Percentiles rank a stretch among this genome's conserved stretches.
Conservation (phyloP, 331 rosid species). For the Malus hybrid region DNA sequence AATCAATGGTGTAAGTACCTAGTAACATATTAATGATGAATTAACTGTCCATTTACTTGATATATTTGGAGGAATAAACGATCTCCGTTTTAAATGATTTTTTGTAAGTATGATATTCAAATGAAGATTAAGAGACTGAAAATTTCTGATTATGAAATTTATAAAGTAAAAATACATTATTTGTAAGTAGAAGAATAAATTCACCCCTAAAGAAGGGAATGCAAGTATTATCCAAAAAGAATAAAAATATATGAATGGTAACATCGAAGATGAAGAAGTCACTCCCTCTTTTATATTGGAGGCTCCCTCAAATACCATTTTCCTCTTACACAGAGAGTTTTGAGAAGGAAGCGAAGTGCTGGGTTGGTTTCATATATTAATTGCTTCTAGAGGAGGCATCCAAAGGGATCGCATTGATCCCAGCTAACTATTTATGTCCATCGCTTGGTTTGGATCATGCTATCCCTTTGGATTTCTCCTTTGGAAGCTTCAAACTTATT, state of each 20-base stretch:
- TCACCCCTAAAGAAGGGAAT: too few species aligned
- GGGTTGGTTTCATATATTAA: neutral
- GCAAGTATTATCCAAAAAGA: neutral
- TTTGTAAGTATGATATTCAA: too few species aligned
- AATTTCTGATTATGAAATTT: too few species aligned
- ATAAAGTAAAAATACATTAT: too few species aligned
- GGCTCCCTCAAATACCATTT: slow-evolving; percentile 34
- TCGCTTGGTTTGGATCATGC: slow-evolving; percentile 63
- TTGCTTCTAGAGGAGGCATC: slow-evolving; percentile 78
- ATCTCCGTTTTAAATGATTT: too few species aligned
- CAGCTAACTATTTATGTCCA: neutral
- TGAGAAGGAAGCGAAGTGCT: neutral
- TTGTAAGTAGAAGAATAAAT: too few species aligned
- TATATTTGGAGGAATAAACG: too few species aligned
- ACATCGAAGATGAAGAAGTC: neutral
- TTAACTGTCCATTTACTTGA: too few species aligned
- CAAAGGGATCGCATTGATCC: slow-evolving; percentile 99
- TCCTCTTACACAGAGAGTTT: slow-evolving; percentile 14
- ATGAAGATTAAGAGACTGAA: too few species aligned
- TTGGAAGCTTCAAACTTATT: slow-evolving; percentile 27
- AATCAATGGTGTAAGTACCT: too few species aligned
- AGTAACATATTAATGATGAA: too few species aligned
- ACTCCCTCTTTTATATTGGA: slow-evolving; percentile 35
- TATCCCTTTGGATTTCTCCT: slow-evolving; percentile 84
- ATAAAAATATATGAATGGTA: neutral